phyloP scores from a whole-genome alignment of 2,329 filamentous ascomycete genomes.

The Lithohypha guttulata region DNA sequence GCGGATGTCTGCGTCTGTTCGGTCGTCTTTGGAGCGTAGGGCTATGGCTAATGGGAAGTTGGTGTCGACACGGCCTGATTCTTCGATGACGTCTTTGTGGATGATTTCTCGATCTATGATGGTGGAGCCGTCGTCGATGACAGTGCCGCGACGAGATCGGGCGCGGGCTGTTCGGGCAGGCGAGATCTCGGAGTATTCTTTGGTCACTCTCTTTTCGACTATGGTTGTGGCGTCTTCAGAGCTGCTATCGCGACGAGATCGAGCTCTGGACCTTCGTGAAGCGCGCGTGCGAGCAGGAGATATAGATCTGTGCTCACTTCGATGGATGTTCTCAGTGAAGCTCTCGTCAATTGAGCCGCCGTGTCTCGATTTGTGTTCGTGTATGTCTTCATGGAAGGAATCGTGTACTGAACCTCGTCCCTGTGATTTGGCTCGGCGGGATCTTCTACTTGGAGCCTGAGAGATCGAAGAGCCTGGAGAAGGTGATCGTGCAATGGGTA shows the following conservation, averaged over 20 bases:
- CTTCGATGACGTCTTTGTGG: constrained; percentile 32
- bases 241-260: constrained; percentile 3
- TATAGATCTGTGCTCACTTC: constrained; percentile 2
- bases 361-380: constrained; percentile 15
- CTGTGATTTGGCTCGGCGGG: not conserved
- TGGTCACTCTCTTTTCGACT: constrained; percentile 5
- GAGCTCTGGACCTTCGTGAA: constrained; percentile 14
- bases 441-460: constrained; percentile 3
- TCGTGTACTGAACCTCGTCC: constrained; percentile 1
- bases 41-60: constrained; percentile 37
- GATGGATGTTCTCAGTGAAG: constrained; percentile 11
- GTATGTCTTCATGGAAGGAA: constrained; percentile 24
- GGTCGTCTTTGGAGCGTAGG: constrained; percentile 36
- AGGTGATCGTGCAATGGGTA: constrained; percentile 16
- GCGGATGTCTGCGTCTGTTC: constrained; percentile 54
- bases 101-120: constrained; percentile 24
- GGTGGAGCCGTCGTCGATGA: constrained; percentile 12
- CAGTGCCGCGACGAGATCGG: constrained; percentile 26
- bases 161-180: constrained; percentile 6
- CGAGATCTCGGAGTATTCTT: constrained; percentile 8
- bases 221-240: not conserved
- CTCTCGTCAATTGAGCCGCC: constrained; percentile 19
- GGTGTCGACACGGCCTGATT: constrained; percentile 35
- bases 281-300: constrained; percentile 7
- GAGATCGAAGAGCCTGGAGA: constrained; percentile 19